Base-by-base conservation (phyloP, 352 stramenopile species). In the Globisporangium nodosum region DNA sequence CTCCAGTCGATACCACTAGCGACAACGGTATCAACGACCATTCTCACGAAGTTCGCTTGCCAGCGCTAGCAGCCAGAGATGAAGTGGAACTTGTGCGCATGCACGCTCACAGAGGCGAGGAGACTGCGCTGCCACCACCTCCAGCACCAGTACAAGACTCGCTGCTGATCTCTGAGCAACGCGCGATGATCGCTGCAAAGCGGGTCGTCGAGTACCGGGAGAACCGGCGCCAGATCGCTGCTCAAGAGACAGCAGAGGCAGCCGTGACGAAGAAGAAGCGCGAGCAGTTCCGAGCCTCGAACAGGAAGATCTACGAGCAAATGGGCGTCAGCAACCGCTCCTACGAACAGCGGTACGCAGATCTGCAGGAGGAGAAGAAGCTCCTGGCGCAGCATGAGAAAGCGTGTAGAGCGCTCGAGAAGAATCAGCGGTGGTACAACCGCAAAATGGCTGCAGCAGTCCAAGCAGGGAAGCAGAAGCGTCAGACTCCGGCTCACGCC, bases 341-440 rank as follows among this genome's bases (percentile, higher is more conserved):
- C 9, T 50, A 69, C 2, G 53, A 76, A 27, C 58, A 81, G 9
- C 71, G 76, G 49, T 75, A 78, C 30, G 53, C 57, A 8, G 39
- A 70, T 54, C 68, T 66, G 18, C 2, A 58, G 27, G 68, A 66
- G 15, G 46, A 58, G n/a, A 66, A 64, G 12, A 57, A 63, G 39
- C 51, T 70, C 20, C 21, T 45, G n/a, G 70, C 64, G 30, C 3
- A 60, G 16, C 48, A 62, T 37, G 47, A 70, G 48, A 35, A 49
- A 6, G 55, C 58, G 13, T 45, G 37, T 24, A 54, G 46, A 16
- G 60, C 60, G 7, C 42, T 69, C 16, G 68, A 75, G 30, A 52
- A 52, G 9, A 61, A 71, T 51, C 58, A 74, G 50, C 73, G 65
- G 5, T 81, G 73, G 68, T 77, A 76, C 63, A 79, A 77, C 33